Evolutionary conservation across 768 basidiomycete species (phyloP).

Genomic region (Lactarius indigo): DNA sequence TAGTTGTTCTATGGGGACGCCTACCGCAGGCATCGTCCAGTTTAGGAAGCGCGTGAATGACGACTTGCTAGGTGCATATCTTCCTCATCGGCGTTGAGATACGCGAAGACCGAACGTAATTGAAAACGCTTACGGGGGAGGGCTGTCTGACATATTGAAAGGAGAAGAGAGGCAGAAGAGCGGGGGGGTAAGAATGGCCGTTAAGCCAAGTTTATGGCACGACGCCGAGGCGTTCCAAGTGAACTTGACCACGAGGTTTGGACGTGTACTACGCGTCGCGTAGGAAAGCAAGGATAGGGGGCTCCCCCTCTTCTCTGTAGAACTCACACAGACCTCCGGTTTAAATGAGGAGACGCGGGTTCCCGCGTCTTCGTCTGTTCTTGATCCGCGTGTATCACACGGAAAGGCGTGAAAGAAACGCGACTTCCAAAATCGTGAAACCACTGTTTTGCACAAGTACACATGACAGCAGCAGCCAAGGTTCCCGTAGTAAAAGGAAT

Average conservation of each 20-base stretch:
- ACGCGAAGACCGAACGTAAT: not conserved
- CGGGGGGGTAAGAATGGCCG: not conserved
- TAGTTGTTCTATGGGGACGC: slow-evolving; percentile 8
- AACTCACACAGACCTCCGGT: not conserved
- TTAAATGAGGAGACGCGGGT: slow-evolving; percentile 2
- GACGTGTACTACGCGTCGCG: slow-evolving; percentile 5
- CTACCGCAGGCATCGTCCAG: slow-evolving; percentile 5
- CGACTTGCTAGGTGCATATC: slow-evolving; percentile 11
- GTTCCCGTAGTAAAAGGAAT: too few species aligned
- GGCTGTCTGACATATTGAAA: slow-evolving; percentile 11
- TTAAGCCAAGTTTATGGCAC: not conserved
- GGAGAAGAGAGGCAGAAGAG: not conserved
- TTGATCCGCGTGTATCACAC: not conserved
- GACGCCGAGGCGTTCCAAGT: not conserved
- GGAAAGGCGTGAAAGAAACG: not conserved
- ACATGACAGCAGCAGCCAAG: not conserved
- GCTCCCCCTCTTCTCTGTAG: not conserved
- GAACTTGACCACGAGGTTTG: not conserved
- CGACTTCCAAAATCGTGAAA: not conserved
- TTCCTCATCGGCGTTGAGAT: slow-evolving; percentile 8
- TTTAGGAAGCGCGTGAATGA: slow-evolving; percentile 7
- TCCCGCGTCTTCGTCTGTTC: not conserved
- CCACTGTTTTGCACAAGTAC: not conserved
- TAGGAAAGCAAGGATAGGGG: not conserved
- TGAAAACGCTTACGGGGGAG: slow-evolving; percentile 15